Evolutionary conservation across 805 yeast species (phyloP).

Genomic region (Ogataea polymorpha): DNA sequence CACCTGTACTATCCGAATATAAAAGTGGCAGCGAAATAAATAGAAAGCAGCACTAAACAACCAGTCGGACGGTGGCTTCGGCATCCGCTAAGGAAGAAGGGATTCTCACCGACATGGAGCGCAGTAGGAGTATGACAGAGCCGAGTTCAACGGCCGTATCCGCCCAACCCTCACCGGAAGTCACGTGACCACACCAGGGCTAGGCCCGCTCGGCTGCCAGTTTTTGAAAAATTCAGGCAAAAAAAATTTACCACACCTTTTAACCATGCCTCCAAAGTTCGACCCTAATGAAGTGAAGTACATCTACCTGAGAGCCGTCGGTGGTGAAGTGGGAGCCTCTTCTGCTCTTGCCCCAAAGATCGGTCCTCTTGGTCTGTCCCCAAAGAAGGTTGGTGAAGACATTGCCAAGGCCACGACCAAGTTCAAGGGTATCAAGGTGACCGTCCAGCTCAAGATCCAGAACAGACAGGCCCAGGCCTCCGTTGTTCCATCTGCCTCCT

Average conservation of each 20-base stretch:
- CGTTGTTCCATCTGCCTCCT: constrained; percentile 99
- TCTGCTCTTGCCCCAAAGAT: constrained; percentile 99
- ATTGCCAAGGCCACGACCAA: constrained; percentile 99
- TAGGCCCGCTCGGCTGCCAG: not conserved
- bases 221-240: constrained; percentile 5
- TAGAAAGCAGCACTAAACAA: too few relatives aligned
- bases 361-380: constrained; percentile 99
- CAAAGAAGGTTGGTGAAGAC: constrained; percentile 99
- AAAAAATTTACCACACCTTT: constrained; percentile 11
- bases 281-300: constrained; percentile 98
- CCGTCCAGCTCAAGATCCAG: constrained; percentile 97
- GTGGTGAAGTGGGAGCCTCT: constrained; percentile 99
- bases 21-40: constrained; percentile 15
- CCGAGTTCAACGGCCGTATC: too few relatives aligned
- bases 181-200: constrained; percentile 11
- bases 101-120: constrained; percentile 48
- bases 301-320: constrained; percentile 99
- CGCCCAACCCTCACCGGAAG: not conserved
- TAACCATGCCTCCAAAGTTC: constrained; percentile 93
- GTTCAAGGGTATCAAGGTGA: constrained; percentile 99
- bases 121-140: not conserved
- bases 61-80: constrained; percentile 51
- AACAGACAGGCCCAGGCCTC: constrained; percentile 99
- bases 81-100: constrained; percentile 56
- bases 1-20: constrained; percentile 48